Base-by-base conservation (phyloP, 2,329 filamentous ascomycete species). In the Bipolaris zeicola region DNA sequence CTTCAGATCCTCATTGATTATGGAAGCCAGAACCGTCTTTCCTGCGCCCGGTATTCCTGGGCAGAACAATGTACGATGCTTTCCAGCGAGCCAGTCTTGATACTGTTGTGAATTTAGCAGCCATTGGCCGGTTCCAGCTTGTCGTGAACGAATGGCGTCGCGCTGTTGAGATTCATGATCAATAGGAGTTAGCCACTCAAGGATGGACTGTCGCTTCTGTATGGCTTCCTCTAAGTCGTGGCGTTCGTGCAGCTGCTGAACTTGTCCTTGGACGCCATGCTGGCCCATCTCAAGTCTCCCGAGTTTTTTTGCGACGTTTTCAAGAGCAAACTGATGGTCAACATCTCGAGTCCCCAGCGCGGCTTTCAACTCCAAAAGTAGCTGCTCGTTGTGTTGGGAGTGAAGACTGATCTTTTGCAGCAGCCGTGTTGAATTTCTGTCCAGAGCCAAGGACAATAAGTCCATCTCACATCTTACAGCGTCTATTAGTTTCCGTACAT, bases 1-100 rank as follows among this genome's bases (percentile, higher is more conserved):
- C 28, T 8, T 31, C 20, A 62, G 43, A 47, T 57, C 46, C 24
- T 69, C 60, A 14, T 71, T 59, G n/a, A 58, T 57, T n/a, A 62
- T 66, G 3, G 68, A 58, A 34, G 69, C 58, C 13, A 69, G 58
- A 33, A 71, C 62, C 1, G 69, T 73, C 51, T 73, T 71, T 16
- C 69, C 67, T 26, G 68, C 66, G 16, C 69, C 66, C 6, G 67
- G 69, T 20, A 67, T 63, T 1, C 69, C 68, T 31, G 56, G 47
- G 36, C 68, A 73, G 26, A 70, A 65, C 3, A 72, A 42, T 5
- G 59, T 70, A 13, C 44, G 26, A 1, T 55, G 38, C 5, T 52
- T 6, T 22, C 36, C 45, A 14, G 38, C 20, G 2, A 65, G 7
- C 67, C 66, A 72, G 8, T 28, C 33, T 22, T 31, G 28, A 20